phyloP scores from a whole-genome alignment of 2,329 filamentous ascomycete genomes.

The Talaromyces sp. region DNA sequence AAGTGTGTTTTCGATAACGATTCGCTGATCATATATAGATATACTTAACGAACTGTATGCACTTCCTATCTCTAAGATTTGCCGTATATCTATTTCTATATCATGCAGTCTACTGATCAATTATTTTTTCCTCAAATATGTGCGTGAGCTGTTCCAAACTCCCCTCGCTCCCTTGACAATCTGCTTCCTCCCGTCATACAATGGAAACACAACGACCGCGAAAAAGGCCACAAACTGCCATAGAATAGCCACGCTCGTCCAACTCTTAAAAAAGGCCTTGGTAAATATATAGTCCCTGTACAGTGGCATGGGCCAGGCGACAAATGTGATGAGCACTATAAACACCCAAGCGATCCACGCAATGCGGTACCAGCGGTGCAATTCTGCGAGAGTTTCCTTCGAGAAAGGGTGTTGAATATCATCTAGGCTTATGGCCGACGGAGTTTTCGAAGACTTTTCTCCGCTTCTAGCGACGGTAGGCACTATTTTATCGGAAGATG shows the following conservation, averaged over 20 bases:
- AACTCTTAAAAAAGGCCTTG: conserved; percentile 42
- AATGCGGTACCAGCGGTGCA: conserved; percentile 35
- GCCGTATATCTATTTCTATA: too few relatives aligned
- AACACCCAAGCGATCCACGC: conserved; percentile 37
- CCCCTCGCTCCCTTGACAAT: conserved; percentile 20
- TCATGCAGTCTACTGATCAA: neutral
- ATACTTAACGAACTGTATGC: too few relatives aligned
- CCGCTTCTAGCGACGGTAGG: neutral
- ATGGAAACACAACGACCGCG: conserved; percentile 43
- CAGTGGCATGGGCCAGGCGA: conserved; percentile 47
- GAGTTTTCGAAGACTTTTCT: neutral
- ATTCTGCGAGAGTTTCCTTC: conserved; percentile 25
- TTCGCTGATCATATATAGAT: too few relatives aligned
- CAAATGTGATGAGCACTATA: conserved; percentile 42
- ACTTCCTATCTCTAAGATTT: too few relatives aligned
- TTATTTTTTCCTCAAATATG: neutral
- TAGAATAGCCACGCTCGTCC: conserved; percentile 41
- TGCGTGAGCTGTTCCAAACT: neutral
- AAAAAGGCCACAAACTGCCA: conserved; percentile 47
- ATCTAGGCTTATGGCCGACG: conserved; percentile 23
- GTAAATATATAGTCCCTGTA: conserved; percentile 47
- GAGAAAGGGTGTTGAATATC: conserved; percentile 42
- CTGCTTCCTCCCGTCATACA: conserved; percentile 43
- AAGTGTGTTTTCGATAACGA: too few relatives aligned
- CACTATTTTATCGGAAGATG: conserved; percentile 2